A percentile compares a stretch with the other conserved stretches of the same genome.
Conservation (phyloP, 805 yeast species). For the Saturnispora serradocipensis region DNA sequence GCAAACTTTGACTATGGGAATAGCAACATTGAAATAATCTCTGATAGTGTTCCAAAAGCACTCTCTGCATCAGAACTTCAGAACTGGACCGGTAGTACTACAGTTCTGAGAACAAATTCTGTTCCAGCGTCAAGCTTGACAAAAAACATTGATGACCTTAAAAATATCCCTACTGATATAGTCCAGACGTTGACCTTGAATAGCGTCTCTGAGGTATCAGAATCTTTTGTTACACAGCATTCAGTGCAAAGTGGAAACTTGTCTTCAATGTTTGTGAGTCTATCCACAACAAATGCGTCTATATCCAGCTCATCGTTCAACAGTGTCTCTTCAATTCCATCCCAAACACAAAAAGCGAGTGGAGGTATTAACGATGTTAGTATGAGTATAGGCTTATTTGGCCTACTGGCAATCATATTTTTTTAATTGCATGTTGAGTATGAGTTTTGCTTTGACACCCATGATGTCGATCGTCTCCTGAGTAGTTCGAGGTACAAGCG, state of each 20-base stretch:
- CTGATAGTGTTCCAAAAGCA: neutral
- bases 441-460: too few relatives aligned
- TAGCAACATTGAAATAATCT: neutral
- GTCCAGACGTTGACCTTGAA: neutral
- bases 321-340: neutral
- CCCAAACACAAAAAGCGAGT: neutral
- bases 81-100: neutral
- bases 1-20: neutral
- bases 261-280: neutral
- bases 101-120: neutral
- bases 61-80: neutral
- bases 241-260: neutral
- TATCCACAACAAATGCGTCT: neutral
- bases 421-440: neutral
- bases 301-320: neutral
- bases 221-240: neutral
- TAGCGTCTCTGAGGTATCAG: neutral
- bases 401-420: neutral
- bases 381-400: neutral
- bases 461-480: too few relatives aligned
- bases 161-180: neutral
- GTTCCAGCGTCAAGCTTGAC: neutral
- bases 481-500: too few relatives aligned
- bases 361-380: neutral
- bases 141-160: neutral